A percentile compares a stretch with the other conserved stretches of the same genome.
These are phyloP conservation scores for Dichomitus squalens DNA, from an alignment of 1,284 basidiomycete genomes.

Conservation along the genomic window DNA sequence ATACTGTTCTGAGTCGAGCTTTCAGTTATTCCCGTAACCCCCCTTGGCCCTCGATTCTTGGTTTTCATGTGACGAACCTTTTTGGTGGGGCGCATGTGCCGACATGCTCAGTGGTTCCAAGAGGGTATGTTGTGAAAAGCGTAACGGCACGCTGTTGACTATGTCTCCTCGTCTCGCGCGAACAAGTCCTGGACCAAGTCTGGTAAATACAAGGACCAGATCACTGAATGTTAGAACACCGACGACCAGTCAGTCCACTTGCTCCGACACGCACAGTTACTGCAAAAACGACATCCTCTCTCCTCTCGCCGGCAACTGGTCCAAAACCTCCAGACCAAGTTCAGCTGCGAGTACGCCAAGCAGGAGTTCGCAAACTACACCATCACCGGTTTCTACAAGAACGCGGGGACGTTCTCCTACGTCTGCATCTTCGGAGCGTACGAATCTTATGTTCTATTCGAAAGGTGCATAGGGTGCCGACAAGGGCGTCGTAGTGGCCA, in stretches of 20 bases:
- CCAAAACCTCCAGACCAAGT: slow-evolving; percentile 24
- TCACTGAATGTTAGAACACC: slow-evolving; percentile 49
- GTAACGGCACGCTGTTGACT: too few species aligned
- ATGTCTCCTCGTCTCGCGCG: slow-evolving; percentile 34
- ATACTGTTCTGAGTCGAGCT: too few species aligned
- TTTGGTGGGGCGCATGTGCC: too few species aligned
- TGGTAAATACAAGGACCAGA: slow-evolving; percentile 56
- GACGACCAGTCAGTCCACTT: slow-evolving; percentile 49
- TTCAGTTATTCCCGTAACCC: too few species aligned
- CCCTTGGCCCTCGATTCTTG: too few species aligned
- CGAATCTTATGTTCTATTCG: not conserved
- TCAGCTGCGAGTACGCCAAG: slow-evolving; percentile 35
- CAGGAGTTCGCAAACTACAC: slow-evolving; percentile 51
- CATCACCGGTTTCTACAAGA: slow-evolving; percentile 60
- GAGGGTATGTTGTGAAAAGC: too few species aligned
- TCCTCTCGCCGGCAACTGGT: slow-evolving; percentile 41
- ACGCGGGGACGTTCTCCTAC: slow-evolving; percentile 63
- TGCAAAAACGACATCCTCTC: slow-evolving; percentile 38
- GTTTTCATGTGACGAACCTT: too few species aligned
- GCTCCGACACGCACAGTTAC: slow-evolving; percentile 55
- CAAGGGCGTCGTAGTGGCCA: slow-evolving; percentile 3
- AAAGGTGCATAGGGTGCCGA: too few species aligned
- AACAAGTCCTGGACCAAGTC: slow-evolving; percentile 47
- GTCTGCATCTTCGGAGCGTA: slow-evolving; percentile 53
- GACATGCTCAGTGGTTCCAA: too few species aligned